Evolutionary conservation across 1,284 basidiomycete species (phyloP).

Genomic region (Anthracocystis walkeri): DNA sequence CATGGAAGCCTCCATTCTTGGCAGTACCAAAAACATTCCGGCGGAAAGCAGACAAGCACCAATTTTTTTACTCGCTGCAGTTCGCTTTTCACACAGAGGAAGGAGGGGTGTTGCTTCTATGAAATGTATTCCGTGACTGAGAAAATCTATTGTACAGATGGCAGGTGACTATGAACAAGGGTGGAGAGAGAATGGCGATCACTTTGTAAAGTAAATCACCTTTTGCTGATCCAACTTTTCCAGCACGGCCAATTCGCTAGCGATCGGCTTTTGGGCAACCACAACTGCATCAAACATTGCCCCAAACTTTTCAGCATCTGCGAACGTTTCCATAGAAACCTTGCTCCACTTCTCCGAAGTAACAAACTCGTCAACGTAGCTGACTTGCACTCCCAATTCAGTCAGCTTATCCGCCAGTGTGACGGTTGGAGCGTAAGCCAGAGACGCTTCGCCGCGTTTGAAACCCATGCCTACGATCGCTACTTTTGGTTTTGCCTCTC

Average conservation of each 20-base stretch:
- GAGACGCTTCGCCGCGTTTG: slow-evolving; percentile 35
- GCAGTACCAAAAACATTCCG: too few species aligned
- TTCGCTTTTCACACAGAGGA: too few species aligned
- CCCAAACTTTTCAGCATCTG: slow-evolving; percentile 14
- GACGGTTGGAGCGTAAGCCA: slow-evolving; percentile 38
- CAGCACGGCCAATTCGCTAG: slow-evolving; percentile 17
- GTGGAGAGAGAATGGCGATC: background rate
- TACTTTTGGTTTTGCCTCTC: background rate
- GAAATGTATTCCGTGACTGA: background rate
- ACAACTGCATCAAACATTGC: slow-evolving; percentile 26
- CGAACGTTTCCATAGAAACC: slow-evolving; percentile 10
- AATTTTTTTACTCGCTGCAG: too few species aligned
- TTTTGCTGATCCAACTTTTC: slow-evolving; percentile 14
- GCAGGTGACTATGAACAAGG: slow-evolving; percentile 4
- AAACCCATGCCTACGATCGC: slow-evolving; percentile 40
- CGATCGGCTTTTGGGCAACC: slow-evolving; percentile 31
- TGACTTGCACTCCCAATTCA: slow-evolving; percentile 22
- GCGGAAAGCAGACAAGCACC: too few species aligned
- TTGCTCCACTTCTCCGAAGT: slow-evolving; percentile 30
- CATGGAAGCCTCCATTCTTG: too few species aligned
- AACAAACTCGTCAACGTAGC: slow-evolving; percentile 38
- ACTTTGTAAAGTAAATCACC: slow-evolving; percentile 36
- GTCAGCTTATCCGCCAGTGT: slow-evolving; percentile 35
- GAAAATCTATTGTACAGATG: background rate
- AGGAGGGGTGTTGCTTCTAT: background rate